Percentiles rank a stretch among this genome's conserved stretches.
Conservation (phyloP, 1,284 basidiomycete species). For the Ceratobasidium sp. region DNA sequence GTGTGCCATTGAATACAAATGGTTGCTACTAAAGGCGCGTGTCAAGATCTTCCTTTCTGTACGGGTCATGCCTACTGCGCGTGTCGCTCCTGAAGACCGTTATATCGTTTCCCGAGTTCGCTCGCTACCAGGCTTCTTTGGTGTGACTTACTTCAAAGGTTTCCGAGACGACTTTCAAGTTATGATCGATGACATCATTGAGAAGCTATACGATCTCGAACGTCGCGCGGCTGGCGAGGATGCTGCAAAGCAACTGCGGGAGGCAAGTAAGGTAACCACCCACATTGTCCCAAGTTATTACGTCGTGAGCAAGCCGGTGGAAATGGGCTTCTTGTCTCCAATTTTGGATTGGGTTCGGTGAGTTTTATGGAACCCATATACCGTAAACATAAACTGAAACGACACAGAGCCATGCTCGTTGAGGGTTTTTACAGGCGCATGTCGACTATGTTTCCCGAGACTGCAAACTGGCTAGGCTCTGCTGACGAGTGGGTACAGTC, state of each 20-base stretch:
- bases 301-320: constrained; percentile 56
- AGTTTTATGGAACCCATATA: constrained; percentile 53
- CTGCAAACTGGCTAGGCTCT: constrained; percentile 61
- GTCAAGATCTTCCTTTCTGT: constrained; percentile 67
- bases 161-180: constrained; percentile 67
- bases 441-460: constrained; percentile 63
- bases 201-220: constrained; percentile 61
- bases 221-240: constrained; percentile 47
- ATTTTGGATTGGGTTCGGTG: constrained; percentile 56
- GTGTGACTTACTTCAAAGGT: constrained; percentile 65
- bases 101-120: constrained; percentile 64
- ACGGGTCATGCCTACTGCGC: constrained; percentile 58
- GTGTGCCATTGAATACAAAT: constrained; percentile 40
- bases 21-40: background rate
- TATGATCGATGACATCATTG: constrained; percentile 57
- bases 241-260: constrained; percentile 54
- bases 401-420: constrained; percentile 23
- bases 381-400: constrained; percentile 7
- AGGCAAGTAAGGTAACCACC: constrained; percentile 56
- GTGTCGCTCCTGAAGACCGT: constrained; percentile 57
- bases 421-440: constrained; percentile 21
- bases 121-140: constrained; percentile 65
- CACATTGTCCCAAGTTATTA: constrained; percentile 70
- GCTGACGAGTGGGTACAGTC: constrained; percentile 58
- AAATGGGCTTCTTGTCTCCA: constrained; percentile 48